Percentiles rank a stretch among this genome's conserved stretches.
These are phyloP conservation scores for Cladorrhinum sp. DNA, from an alignment of 2,329 filamentous ascomycete species.

Conservation along the genomic window DNA sequence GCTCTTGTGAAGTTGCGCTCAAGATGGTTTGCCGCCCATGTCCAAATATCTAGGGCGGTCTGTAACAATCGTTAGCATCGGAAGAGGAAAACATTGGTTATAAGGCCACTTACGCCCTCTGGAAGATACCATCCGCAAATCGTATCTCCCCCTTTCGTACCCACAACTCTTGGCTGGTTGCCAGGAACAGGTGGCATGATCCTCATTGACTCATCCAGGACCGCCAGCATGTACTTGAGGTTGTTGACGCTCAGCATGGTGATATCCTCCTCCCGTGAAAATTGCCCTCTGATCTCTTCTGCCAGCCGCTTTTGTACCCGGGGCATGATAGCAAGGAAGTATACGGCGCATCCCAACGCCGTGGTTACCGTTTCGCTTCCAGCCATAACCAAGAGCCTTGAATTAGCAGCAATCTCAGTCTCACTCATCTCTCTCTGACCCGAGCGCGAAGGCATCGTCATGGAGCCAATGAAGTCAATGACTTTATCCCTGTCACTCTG, in stretches of 20 bases:
- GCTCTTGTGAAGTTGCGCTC: slow-evolving; percentile 42
- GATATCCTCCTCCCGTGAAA: slow-evolving; percentile 34
- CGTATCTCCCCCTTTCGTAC: slow-evolving; percentile 28
- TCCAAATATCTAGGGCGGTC: slow-evolving; percentile 42
- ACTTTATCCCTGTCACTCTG: background rate
- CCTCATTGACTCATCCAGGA: slow-evolving; percentile 33
- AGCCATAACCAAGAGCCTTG: slow-evolving; percentile 37
- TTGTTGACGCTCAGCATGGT: slow-evolving; percentile 24
- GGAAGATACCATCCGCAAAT: slow-evolving; percentile 33
- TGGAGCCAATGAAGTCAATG: slow-evolving; percentile 9
- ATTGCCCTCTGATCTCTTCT: slow-evolving; percentile 39
- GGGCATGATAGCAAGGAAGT: slow-evolving; percentile 39
- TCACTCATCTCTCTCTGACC: slow-evolving; percentile 13
- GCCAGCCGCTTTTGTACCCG: slow-evolving; percentile 36
- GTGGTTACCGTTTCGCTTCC: slow-evolving; percentile 51
- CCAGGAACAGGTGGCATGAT: slow-evolving; percentile 29
- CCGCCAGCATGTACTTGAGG: slow-evolving; percentile 32
- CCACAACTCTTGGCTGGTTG: slow-evolving; percentile 23
- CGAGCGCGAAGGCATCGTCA: slow-evolving; percentile 8
- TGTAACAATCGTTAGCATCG: slow-evolving; percentile 20
- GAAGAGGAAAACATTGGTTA: background rate
- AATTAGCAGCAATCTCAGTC: slow-evolving; percentile 21
- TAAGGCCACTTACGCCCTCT: slow-evolving; percentile 30
- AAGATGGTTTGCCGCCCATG: slow-evolving; percentile 41
- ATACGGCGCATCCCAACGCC: slow-evolving; percentile 37